Evolutionary conservation across 768 basidiomycete genomes (phyloP).

Genomic region (Multifurca ochricompacta): DNA sequence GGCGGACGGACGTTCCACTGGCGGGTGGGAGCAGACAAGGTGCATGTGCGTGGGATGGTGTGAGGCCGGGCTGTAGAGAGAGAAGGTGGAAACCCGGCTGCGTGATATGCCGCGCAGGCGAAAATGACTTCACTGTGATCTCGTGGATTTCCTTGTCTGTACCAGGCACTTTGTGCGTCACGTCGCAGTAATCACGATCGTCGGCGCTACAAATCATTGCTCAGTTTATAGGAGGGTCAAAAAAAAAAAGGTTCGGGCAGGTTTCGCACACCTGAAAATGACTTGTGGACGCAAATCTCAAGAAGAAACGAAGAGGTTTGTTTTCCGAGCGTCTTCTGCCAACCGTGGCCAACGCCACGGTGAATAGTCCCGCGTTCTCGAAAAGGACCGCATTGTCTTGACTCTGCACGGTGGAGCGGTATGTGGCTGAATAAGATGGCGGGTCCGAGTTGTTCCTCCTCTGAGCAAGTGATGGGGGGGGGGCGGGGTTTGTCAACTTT

Average conservation of each 20-base stretch:
- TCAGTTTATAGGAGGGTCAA: neutral
- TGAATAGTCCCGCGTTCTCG: slow-evolving; percentile 67
- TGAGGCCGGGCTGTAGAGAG: slow-evolving; percentile 46
- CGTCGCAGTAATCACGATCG: slow-evolving; percentile 88
- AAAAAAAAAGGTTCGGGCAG: neutral
- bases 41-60: slow-evolving; percentile 42
- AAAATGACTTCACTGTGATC: slow-evolving; percentile 84
- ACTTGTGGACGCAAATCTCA: slow-evolving; percentile 52
- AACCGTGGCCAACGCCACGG: slow-evolving; percentile 71
- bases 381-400: slow-evolving; percentile 66
- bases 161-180: slow-evolving; percentile 40
- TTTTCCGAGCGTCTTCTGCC: slow-evolving; percentile 76
- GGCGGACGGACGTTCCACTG: slow-evolving; percentile 44
- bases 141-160: slow-evolving; percentile 44
- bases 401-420: slow-evolving; percentile 69
- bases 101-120: slow-evolving; percentile 61
- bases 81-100: slow-evolving; percentile 83
- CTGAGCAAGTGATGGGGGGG: neutral
- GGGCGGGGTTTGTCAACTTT: neutral
- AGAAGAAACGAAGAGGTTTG: slow-evolving; percentile 71
- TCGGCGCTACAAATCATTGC: slow-evolving; percentile 52
- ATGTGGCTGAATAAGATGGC: slow-evolving; percentile 78
- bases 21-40: slow-evolving; percentile 78
- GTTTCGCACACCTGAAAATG: slow-evolving; percentile 56
- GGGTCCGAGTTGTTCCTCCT: slow-evolving; percentile 31